A percentile compares a stretch with the other conserved stretches of the same genome.
phyloP scores from a whole-genome alignment of 768 basidiomycete genomes.

The Xerocomellus dryophilus region DNA sequence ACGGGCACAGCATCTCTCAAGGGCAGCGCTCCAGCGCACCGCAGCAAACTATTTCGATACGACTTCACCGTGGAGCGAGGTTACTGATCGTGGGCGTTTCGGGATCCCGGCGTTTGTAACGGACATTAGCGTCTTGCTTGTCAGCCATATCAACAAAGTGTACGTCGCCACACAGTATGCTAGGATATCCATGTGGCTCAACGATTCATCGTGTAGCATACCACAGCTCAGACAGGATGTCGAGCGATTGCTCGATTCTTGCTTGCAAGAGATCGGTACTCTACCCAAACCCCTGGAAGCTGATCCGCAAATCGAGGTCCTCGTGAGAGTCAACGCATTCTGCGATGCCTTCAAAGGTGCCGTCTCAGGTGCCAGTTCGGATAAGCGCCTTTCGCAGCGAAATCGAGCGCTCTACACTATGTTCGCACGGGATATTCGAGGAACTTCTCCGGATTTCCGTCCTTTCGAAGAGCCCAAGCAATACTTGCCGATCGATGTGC shows the following conservation, averaged over 20 bases:
- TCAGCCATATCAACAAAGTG: constrained; percentile 51
- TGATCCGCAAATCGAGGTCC: constrained; percentile 47
- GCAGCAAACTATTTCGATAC: constrained; percentile 46
- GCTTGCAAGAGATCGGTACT: constrained; percentile 20
- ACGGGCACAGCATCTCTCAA: constrained; percentile 38
- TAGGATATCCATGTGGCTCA: constrained; percentile 2
- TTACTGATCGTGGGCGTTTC: constrained; percentile 46
- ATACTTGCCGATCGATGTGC: constrained; percentile 7
- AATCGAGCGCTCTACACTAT: constrained; percentile 32
- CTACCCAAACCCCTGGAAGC: constrained; percentile 40
- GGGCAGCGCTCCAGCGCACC: constrained; percentile 34
- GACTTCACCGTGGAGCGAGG: constrained; percentile 51
- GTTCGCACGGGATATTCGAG: constrained; percentile 36
- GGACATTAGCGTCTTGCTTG: constrained; percentile 50
- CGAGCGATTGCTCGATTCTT: constrained; percentile 37
- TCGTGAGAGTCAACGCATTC: constrained; percentile 44
- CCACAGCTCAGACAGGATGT: constrained; percentile 44
- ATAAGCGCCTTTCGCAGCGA: constrained; percentile 37
- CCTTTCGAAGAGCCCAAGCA: constrained; percentile 22
- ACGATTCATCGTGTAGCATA: constrained; percentile 35
- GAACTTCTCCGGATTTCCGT: constrained; percentile 43
- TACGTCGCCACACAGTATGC: constrained; percentile 28
- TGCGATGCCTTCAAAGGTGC: constrained; percentile 36
- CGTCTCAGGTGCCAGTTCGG: constrained; percentile 33
- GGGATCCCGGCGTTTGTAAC: constrained; percentile 53